Evolutionary conservation across 1,284 basidiomycete genomes (phyloP).

Genomic region (Austropuccinia psidii): DNA sequence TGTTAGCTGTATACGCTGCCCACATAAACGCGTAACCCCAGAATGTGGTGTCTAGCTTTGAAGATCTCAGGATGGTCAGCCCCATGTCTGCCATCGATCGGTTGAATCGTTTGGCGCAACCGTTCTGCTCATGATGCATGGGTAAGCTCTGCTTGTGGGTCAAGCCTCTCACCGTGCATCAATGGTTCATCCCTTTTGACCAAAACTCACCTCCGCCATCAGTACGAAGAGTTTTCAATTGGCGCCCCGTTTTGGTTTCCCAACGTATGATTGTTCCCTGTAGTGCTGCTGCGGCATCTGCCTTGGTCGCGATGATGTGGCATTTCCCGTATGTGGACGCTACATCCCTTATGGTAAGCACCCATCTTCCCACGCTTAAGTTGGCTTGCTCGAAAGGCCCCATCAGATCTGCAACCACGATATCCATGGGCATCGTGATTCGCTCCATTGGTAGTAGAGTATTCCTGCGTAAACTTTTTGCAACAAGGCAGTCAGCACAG

Average conservation of each 20-base stretch:
- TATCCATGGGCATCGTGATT: neutral
- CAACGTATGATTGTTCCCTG: neutral
- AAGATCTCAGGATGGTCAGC: neutral
- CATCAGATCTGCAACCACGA: constrained; percentile 14
- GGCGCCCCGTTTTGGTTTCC: neutral
- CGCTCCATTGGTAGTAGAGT: neutral
- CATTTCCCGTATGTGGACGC: neutral
- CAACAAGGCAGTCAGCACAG: no score
- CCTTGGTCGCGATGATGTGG: neutral
- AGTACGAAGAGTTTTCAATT: neutral
- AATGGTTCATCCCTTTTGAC: neutral
- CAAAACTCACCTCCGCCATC: constrained; percentile 17
- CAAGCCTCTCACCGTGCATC: neutral
- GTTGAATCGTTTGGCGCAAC: neutral
- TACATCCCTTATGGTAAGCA: constrained; percentile 1
- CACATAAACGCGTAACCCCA: neutral
- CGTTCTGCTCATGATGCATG: neutral
- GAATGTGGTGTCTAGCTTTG: neutral
- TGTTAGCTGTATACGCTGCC: no score
- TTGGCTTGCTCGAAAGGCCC: constrained; percentile 2
- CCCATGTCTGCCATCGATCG: neutral
- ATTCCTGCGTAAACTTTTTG: no score
- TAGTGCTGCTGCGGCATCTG: neutral
- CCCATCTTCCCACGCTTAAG: neutral
- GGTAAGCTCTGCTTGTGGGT: neutral